Evolutionary conservation across 805 yeast genomes (phyloP), one percentile per base, ranked within the genome.

Genomic region (Torulaspora indica): DNA sequence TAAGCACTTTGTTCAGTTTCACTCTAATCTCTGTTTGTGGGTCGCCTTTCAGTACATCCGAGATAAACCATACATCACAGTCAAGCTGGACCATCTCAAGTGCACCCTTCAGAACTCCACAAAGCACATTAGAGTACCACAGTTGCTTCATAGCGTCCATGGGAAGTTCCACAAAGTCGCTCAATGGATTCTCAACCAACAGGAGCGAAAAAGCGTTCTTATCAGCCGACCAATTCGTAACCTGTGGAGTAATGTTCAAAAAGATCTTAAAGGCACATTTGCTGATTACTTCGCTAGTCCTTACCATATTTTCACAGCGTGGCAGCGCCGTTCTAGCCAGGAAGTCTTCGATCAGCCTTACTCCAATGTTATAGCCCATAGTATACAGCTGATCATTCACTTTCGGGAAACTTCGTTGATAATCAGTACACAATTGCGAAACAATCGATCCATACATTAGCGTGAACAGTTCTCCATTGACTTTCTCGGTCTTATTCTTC

Each of bases 331-430:
- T 81, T 57, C 84, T 81, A 24, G 96, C 95, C 32, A 93, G 71
- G 58, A 91, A 88, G 61, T 93, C 98, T 59, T 93, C 98, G 39
- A 93, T 86, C 46, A 93, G 65, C 51, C 98, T 71, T 38, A 89
- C 70, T 1, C 98, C 98, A 32, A 93, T 93, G 61, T 86, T 89
- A 64, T 90, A 87, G 1, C 98, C 98, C 98, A 93, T 91, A 51
- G 79, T 77, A 57, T 82, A 95, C 39, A 93, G 72, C 60, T 91
- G 95, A 40, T 72, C 70, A 60, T 93, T 93, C 46, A 93, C 96
- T 56, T 81, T 81, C 5, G 59, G 61, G 63, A 87, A 90, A 63
- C 90, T 85, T 51, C 78, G 74, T 43, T 82, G 76, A 64, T 77
- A 82, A 59, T 93, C 98, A 46, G 82, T 78, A 61, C 96, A 89